Conservation (phyloP, 2,329 filamentous ascomycete species). For the Colletotrichum australisinense region DNA sequence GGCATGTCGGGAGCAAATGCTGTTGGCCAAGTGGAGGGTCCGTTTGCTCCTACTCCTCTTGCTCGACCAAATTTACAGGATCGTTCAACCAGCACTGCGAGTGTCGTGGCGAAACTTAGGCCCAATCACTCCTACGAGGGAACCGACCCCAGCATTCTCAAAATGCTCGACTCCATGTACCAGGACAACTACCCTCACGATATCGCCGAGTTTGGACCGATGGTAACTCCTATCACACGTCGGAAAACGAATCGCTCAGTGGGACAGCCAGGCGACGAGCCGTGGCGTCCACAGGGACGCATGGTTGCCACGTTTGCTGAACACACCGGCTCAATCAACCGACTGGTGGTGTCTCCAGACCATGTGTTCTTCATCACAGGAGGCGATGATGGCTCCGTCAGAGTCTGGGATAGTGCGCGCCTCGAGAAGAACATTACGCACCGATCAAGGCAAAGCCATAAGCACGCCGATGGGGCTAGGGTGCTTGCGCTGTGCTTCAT, state of each 20-base stretch:
- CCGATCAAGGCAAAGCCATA: conserved; percentile 87
- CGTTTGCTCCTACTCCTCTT: conserved; percentile 55
- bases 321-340: conserved; percentile 84
- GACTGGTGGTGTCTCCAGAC: conserved; percentile 86
- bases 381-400: conserved; percentile 90
- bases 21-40: conserved; percentile 70
- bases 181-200: conserved; percentile 76
- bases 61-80: conserved; percentile 48
- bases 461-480: conserved; percentile 75
- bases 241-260: conserved; percentile 62
- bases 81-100: conserved; percentile 39
- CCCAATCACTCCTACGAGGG: conserved; percentile 85
- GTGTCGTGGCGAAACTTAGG: conserved; percentile 30
- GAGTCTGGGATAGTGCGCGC: conserved; percentile 91
- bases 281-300: conserved; percentile 86
- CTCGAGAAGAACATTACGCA: conserved; percentile 93
- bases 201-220: conserved; percentile 79
- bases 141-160: conserved; percentile 75
- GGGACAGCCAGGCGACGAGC: conserved; percentile 64
- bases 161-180: conserved; percentile 87
- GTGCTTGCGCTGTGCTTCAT: conserved; percentile 90
- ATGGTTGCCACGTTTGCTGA: conserved; percentile 91
- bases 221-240: conserved; percentile 76
- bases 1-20: conserved; percentile 69
- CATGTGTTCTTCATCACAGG: conserved; percentile 95